A percentile compares a stretch with the other conserved stretches of the same genome.
Evolutionary conservation across 768 basidiomycete species (phyloP).

Genomic region (Lactifluus echinatus): DNA sequence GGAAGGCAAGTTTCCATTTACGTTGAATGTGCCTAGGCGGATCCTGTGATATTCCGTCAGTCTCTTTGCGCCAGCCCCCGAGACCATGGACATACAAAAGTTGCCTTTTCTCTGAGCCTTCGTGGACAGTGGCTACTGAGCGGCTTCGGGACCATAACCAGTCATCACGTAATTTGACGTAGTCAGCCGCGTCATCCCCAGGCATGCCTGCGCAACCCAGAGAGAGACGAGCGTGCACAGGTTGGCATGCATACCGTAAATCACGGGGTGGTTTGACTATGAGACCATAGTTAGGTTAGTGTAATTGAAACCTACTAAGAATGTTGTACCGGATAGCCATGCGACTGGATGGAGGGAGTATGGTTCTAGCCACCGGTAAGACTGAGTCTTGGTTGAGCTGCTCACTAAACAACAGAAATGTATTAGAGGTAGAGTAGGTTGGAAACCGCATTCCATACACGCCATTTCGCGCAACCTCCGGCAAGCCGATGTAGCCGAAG

Average conservation of each 20-base stretch:
- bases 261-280: slow-evolving; percentile 36
- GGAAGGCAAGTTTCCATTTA: slow-evolving; percentile 67
- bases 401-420: slow-evolving; percentile 1
- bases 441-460: slow-evolving; percentile 1
- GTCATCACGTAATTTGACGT: slow-evolving; percentile 48
- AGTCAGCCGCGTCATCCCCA: slow-evolving; percentile 53
- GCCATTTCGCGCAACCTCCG: slow-evolving; percentile 12
- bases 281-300: background rate
- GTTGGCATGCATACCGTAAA: slow-evolving; percentile 41
- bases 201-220: slow-evolving; percentile 51
- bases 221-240: slow-evolving; percentile 50
- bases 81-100: slow-evolving; percentile 19
- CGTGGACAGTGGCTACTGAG: slow-evolving; percentile 9
- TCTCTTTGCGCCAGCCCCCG: background rate
- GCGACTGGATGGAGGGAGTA: slow-evolving; percentile 12
- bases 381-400: background rate
- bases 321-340: slow-evolving; percentile 16
- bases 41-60: slow-evolving; percentile 34
- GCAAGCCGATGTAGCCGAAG: slow-evolving; percentile 2
- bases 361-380: slow-evolving; percentile 15
- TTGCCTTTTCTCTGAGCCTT: background rate
- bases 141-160: slow-evolving; percentile 38
- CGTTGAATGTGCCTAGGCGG: slow-evolving; percentile 76
- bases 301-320: background rate
- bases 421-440: background rate